These are phyloP conservation scores for Penicillium desertorum DNA, from an alignment of 495 filamentous ascomycete genomes.

Conservation along the genomic window DNA sequence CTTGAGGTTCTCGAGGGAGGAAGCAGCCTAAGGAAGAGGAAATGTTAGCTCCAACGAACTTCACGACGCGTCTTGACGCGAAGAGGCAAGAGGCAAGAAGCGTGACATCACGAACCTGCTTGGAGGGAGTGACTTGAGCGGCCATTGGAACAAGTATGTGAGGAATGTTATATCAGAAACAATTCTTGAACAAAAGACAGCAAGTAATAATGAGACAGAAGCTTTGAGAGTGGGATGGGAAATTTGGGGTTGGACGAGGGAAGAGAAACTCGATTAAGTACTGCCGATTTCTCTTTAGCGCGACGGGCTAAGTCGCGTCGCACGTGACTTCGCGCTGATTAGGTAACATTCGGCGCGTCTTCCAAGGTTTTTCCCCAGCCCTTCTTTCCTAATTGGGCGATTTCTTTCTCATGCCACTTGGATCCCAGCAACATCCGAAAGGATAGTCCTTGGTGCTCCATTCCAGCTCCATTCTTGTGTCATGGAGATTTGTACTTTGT, in stretches of 20 bases:
- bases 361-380: slow-evolving; percentile 3
- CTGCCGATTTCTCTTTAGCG: slow-evolving; percentile 39
- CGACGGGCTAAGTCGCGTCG: slow-evolving; percentile 46
- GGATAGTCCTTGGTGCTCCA: slow-evolving; percentile 21
- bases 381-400: slow-evolving; percentile 15
- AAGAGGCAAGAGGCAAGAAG: slow-evolving; percentile 40
- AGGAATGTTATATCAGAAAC: slow-evolving; percentile 14
- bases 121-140: slow-evolving; percentile 76
- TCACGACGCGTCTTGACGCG: slow-evolving; percentile 36
- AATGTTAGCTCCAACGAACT: slow-evolving; percentile 26
- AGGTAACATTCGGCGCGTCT: slow-evolving; percentile 11
- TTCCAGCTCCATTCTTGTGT: slow-evolving; percentile 26
- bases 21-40: slow-evolving; percentile 62
- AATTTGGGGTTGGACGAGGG: slow-evolving; percentile 27
- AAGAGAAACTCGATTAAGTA: slow-evolving; percentile 35
- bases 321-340: slow-evolving; percentile 42
- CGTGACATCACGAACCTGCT: slow-evolving; percentile 67
- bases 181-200: slow-evolving; percentile 26
- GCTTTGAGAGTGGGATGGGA: slow-evolving; percentile 22
- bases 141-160: slow-evolving; percentile 56
- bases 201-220: slow-evolving; percentile 23
- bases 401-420: slow-evolving; percentile 28
- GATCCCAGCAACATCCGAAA: slow-evolving; percentile 32
- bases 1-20: slow-evolving; percentile 81
- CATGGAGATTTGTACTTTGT: not conserved